Percentiles rank a stretch among this genome's conserved stretches.
These are phyloP conservation scores for Colletotrichum cuscutae DNA, from an alignment of 2,329 filamentous ascomycete genomes.

Conservation along the genomic window DNA sequence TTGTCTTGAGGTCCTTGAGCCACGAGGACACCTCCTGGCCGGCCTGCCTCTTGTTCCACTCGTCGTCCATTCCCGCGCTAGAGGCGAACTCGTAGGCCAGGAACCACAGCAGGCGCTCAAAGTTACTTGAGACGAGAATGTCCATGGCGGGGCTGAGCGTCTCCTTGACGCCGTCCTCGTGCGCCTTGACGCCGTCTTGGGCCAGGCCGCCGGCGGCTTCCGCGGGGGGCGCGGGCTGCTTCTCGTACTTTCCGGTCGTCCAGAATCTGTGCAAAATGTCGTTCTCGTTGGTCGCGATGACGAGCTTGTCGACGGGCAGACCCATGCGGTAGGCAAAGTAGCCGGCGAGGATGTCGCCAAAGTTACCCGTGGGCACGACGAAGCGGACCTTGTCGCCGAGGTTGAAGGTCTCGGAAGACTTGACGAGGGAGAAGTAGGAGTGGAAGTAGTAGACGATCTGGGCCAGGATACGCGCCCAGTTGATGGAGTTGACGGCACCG, in stretches of 20 bases:
- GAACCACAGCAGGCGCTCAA: constrained; percentile 96
- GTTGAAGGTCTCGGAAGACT: constrained; percentile 66
- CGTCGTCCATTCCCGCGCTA: constrained; percentile 69
- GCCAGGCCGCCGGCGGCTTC: constrained; percentile 72
- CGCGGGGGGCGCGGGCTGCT: constrained; percentile 72
- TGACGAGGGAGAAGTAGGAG: constrained; percentile 85
- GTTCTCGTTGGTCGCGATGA: constrained; percentile 96
- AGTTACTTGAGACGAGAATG: constrained; percentile 95
- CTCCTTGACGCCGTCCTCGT: constrained; percentile 84
- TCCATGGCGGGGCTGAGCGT: constrained; percentile 97
- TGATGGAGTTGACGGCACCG: constrained; percentile 96
- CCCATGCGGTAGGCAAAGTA: constrained; percentile 95
- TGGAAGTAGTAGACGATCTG: constrained; percentile 98
- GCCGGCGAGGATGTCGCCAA: constrained; percentile 92
- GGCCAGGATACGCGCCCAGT: constrained; percentile 93
- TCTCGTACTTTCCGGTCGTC: constrained; percentile 90
- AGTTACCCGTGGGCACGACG: constrained; percentile 95
- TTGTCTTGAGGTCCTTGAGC: constrained; percentile 82
- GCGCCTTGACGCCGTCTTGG: constrained; percentile 69
- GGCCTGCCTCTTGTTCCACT: constrained; percentile 74
- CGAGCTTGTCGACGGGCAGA: constrained; percentile 85
- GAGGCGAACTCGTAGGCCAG: constrained; percentile 78
- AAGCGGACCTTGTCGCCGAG: constrained; percentile 79
- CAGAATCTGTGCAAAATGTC: constrained; percentile 97
- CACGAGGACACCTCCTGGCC: constrained; percentile 82